Base-by-base conservation (phyloP, 2,329 filamentous ascomycete species). In the Nectriaceae sp. region DNA sequence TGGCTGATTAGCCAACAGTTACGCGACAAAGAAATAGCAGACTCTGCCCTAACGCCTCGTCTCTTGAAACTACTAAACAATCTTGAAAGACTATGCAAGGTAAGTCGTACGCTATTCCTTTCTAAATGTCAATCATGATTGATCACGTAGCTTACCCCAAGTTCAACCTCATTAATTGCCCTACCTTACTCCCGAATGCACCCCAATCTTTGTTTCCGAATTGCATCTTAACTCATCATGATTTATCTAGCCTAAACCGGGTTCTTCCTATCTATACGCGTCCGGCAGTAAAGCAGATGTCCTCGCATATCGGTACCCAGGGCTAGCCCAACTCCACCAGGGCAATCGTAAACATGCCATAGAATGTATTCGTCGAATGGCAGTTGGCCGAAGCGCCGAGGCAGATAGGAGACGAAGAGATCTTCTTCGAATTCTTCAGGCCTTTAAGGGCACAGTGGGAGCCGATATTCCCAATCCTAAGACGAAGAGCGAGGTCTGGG, bases 1-100 rank as follows among this genome's bases (percentile, higher is more conserved):
- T 41, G 38, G 38, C 16, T 40, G 15, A 40, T 40, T 21, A 40
- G 24, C 16, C 38, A 40, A 10, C 38, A 40, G n/a, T n/a, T 40
- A n/a, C 38, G 19, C 16, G 11, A 15, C 38, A 18, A 22, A 24
- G 11, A 24, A 24, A 40, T 6, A 24, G 19, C 38, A 3, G 22
- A 4, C 19, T 24, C 38, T 18, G 21, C 2, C 21, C 21, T 29
- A 16, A 20, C 21, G 5, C 5, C 11, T 24, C 39, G 39, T 24
- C 11, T 41, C 8, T 18, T 29, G 10, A 41, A 41, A 13, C 13
- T 41, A 18, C 16, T 41, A n/a, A 29, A n/a, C 18, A 41, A 41
- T 41, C 21, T 41, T 10, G 39, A 41, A 41, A 41, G 16, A 19
- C 8, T 41, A 4, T 41, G 39, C 39, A 29, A 41, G 20, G 39